Evolutionary conservation across 1,284 basidiomycete species (phyloP).

Genomic region (Puccinia triticina): DNA sequence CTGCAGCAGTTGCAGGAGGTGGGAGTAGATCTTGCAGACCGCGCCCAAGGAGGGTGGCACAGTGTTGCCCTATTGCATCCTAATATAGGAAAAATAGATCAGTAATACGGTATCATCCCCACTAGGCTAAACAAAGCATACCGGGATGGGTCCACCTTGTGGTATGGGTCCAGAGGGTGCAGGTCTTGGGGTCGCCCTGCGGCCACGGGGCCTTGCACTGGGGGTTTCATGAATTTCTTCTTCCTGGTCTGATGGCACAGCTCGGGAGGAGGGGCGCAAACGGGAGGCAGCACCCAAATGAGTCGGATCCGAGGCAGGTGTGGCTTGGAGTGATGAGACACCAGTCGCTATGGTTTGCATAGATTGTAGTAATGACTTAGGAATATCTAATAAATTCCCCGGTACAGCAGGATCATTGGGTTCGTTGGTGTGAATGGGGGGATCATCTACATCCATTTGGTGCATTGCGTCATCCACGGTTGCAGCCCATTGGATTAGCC

Average conservation of each 20-base stretch:
- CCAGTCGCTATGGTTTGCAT: not conserved
- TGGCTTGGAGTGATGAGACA: conserved; percentile 6
- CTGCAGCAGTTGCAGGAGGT: not conserved
- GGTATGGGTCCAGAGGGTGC: too few relatives aligned
- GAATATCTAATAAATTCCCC: not conserved
- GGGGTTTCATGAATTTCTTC: too few relatives aligned
- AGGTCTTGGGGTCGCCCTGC: too few relatives aligned
- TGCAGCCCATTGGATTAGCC: not conserved
- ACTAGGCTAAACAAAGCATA: too few relatives aligned
- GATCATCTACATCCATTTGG: conserved; percentile 13
- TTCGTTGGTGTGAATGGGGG: not conserved
- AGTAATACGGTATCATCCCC: too few relatives aligned
- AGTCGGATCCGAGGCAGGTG: too few relatives aligned
- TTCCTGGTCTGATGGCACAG: not conserved
- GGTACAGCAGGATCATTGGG: not conserved
- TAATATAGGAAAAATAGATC: not conserved
- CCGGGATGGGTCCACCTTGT: too few relatives aligned
- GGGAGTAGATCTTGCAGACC: not conserved
- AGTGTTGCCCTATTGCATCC: conserved; percentile 11
- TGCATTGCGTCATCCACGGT: not conserved
- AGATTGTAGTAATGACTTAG: not conserved
- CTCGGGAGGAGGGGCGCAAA: not conserved
- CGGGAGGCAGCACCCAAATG: too few relatives aligned
- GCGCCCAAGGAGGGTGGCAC: not conserved
- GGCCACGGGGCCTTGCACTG: too few relatives aligned